Conservation (phyloP, 768 basidiomycete species). For the Mycena epipterygia region DNA sequence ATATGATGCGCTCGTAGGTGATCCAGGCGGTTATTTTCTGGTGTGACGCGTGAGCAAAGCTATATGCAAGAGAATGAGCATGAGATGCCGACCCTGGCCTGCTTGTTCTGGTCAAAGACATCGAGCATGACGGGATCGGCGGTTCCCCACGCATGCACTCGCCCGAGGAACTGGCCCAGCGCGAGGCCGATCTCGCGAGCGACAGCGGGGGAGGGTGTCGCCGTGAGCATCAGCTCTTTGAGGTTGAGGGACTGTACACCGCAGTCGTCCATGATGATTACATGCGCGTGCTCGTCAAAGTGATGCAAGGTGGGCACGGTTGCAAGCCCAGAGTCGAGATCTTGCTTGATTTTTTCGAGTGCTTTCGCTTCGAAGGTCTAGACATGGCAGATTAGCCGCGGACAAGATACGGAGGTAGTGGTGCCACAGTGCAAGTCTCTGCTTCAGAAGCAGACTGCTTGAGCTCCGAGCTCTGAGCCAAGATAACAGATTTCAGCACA, state of each 20-base stretch:
- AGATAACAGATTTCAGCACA: neutral
- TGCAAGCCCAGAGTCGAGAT: conserved; percentile 41
- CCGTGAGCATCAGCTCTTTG: conserved; percentile 56
- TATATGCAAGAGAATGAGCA: too few relatives aligned
- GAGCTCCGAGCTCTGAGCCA: too few relatives aligned
- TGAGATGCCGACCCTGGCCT: conserved; percentile 51
- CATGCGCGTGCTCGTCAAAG: conserved; percentile 54
- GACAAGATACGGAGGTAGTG: too few relatives aligned
- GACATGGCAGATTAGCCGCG: neutral
- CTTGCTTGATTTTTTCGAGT: conserved; percentile 45
- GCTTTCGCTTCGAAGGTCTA: conserved; percentile 48
- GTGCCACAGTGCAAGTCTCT: too few relatives aligned
- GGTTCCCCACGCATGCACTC: conserved; percentile 65
- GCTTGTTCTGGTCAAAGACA: conserved; percentile 51
- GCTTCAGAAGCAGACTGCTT: too few relatives aligned
- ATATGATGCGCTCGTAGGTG: conserved; percentile 61
- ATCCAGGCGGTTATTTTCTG: conserved; percentile 43
- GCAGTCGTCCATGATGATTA: conserved; percentile 66
- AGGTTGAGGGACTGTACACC: conserved; percentile 52
- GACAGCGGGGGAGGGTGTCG: conserved; percentile 44
- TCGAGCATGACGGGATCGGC: conserved; percentile 44
- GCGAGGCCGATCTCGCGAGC: conserved; percentile 63
- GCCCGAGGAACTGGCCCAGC: conserved; percentile 68
- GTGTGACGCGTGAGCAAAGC: neutral
- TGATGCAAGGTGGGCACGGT: conserved; percentile 55